Evolutionary conservation across 2,329 filamentous ascomycete species (phyloP), one percentile per base, ranked within the genome.

Genomic region (Alternaria panax): DNA sequence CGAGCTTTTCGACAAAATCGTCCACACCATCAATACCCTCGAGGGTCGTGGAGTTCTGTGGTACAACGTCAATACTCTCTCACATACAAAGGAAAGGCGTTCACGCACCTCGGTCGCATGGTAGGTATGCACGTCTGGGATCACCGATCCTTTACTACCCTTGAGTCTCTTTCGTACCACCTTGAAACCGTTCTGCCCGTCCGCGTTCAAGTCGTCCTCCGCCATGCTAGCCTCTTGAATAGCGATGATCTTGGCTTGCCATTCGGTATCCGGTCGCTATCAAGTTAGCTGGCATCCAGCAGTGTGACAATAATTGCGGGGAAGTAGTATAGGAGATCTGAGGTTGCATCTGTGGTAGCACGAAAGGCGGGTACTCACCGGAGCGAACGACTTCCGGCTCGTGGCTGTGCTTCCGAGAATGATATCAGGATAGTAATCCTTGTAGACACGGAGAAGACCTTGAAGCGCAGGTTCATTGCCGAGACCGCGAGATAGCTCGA

Each of bases 341-440:
- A 51, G 48, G 51, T 59, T 56, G 51, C 58, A 64, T 54, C 22
- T 45, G 47, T 58, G 40, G 63, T 69, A 32, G 57, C 54, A 68
- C 63, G 30, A 56, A 28, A 62, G 43, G 55, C 54, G 82, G 60
- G 30, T 51, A 74, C 77, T 69, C 54, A 80, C 77, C 38, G 74
- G 74, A 64, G 77, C 72, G 55, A 78, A 76, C 20, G 78, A 78
- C 32, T 75, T 73, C 43, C 75, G 72, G 67, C 67, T 78, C 38
- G 69, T 74, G 28, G 87, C 85, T 4, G 86, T 82, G 64, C 90
- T 89, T 22, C 90, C 91, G 14, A 94, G 85, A 59, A 96, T 92
- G 54, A 96, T 92, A 74, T 96, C 92, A 0, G 92, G 92, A 70
- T 94, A 96, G 77, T 94, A 96, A 74, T 94, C 92, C 74, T 95